Evolutionary conservation across 371 early-diverging fungal genomes (phyloP).

Genomic region (Fennellomyces sp.): DNA sequence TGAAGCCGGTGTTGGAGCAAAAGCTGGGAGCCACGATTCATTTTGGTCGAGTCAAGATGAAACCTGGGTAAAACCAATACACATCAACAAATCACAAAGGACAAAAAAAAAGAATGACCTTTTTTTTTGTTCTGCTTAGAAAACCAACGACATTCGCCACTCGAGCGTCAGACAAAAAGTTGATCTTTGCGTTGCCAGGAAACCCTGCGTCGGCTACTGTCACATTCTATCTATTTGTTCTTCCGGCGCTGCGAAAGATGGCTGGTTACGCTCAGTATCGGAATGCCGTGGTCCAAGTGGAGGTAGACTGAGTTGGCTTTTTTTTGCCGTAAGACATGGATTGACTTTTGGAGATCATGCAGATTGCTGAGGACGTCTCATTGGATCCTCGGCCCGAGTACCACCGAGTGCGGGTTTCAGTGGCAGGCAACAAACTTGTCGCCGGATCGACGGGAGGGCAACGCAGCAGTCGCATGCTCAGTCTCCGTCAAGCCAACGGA

Average conservation of each 20-base stretch:
- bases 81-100: conserved; percentile 1
- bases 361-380: conserved; percentile 53
- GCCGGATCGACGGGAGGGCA: conserved; percentile 76
- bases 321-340: not conserved
- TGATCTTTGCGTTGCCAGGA: conserved; percentile 90
- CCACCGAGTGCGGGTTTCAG: conserved; percentile 65
- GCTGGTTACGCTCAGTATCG: conserved; percentile 58
- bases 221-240: conserved; percentile 86
- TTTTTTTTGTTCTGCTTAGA: too few relatives aligned
- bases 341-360: not conserved
- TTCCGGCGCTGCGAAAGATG: conserved; percentile 82
- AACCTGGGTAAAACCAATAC: conserved; percentile 83
- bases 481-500: conserved; percentile 81
- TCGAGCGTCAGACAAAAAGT: conserved; percentile 38
- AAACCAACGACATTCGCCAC: conserved; percentile 95
- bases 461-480: conserved; percentile 81
- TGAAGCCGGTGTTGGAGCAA: conserved; percentile 85
- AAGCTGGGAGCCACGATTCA: conserved; percentile 74
- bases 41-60: conserved; percentile 92
- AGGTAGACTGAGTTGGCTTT: conserved; percentile 56
- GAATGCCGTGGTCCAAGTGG: conserved; percentile 58
- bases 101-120: too few relatives aligned
- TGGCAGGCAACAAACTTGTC: conserved; percentile 28
- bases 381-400: conserved; percentile 90
- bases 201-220: conserved; percentile 93